Base-by-base conservation (phyloP, 768 basidiomycete species). In the Termitomyces sp. region DNA sequence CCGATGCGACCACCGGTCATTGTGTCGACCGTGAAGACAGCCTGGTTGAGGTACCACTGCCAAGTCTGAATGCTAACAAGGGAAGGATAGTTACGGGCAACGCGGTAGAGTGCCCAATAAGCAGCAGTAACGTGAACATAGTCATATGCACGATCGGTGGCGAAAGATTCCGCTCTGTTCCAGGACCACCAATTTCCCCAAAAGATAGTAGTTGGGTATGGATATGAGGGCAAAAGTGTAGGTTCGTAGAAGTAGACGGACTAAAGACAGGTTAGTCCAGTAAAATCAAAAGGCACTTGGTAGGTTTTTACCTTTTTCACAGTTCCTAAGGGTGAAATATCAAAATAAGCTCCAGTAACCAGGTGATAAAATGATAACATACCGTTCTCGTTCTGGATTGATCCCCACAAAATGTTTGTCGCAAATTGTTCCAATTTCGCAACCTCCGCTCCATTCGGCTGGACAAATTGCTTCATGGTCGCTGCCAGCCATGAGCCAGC, bases 141-240 rank as follows among this genome's bases (percentile, higher is more conserved):
- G 64, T 83, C 82, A 59, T 83, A 83, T 1, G 77, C 80, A 12
- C 81, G 76, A 50, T 77, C 76, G 2, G 70, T 76, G 3, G 76
- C 76, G 57, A 70, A 83, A 1, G 79, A 73, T 0, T 69, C 70
- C 3, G 77, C 77, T 61, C 75, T 68, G 55, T 80, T 76, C 81
- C 80, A 83, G 1, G 79, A 80, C 79, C 80, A 82, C 79, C 80
- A 81, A 56, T 79, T 77, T 5, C 74, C 72, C 79, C 79, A 83
- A 62, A 74, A 62, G 51, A 81, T 77, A 10, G 59, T 68, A 0
- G 72, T 66, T 2, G 81, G 81, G 62, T 83, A 83, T 12, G 63
- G 59, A 63, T 83, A 83, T 39, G 65, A 68, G 0, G 80, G 75
- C 0, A 76, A 71, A 17, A 75, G 64, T 7, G 63, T 60, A 6